Conservation (phyloP, 164 flowering plant genomes). For the Vitis amurensis region DNA sequence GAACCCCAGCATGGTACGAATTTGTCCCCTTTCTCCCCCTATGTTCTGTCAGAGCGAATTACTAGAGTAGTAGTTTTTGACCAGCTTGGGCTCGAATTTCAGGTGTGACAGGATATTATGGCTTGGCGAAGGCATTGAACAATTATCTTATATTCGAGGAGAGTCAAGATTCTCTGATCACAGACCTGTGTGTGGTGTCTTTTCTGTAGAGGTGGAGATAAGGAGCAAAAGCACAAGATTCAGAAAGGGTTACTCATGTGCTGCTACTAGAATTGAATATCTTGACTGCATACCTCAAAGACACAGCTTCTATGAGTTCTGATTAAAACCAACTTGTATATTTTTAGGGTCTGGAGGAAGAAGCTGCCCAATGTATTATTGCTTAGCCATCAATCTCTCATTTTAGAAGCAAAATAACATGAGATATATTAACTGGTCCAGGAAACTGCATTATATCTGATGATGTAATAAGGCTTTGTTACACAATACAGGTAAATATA, state of each 20-base stretch:
- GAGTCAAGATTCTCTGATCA: constrained; percentile 99
- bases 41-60: not conserved
- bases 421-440: not conserved
- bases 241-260: constrained; percentile 53
- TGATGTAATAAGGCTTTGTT: not conserved
- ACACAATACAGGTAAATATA: not conserved
- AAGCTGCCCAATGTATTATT: not conserved
- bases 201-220: constrained; percentile 49
- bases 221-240: constrained; percentile 29
- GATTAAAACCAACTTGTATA: constrained; percentile 6
- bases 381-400: not conserved
- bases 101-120: constrained; percentile 98
- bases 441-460: not conserved
- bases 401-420: not conserved
- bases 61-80: not conserved
- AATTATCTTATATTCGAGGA: constrained; percentile 68
- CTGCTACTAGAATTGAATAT: constrained; percentile 28
- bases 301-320: constrained; percentile 47
- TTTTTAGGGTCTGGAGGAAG: not conserved
- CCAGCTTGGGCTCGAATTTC: constrained; percentile 8
- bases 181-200: constrained; percentile 85
- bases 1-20: constrained; percentile 86
- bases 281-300: constrained; percentile 46
- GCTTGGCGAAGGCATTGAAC: constrained; percentile 81
- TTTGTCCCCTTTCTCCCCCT: not conserved